Evolutionary conservation across 2,329 filamentous ascomycete species (phyloP), one percentile per base, ranked within the genome.

Genomic region (Cytospora leucostoma): DNA sequence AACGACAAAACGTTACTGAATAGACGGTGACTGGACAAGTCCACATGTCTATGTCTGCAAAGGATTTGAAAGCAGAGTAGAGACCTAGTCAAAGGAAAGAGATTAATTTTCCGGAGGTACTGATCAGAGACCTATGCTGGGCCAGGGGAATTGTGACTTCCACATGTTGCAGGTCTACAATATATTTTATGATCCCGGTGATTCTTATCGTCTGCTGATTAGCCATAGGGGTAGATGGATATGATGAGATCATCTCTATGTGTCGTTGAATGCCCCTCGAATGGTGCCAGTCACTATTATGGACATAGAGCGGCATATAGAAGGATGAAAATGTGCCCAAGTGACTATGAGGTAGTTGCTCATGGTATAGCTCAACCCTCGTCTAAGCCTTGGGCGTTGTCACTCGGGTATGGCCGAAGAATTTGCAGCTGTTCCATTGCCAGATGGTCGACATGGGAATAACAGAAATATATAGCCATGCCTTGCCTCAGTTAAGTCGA

Each of bases 311-410:
- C 19, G 12, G 8, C 38, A 8, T 11, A 13, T 7, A 11, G 2
- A 44, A 12, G n/a, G 10, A 44, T 15, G 27, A n/a, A n/a, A 49
- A 38, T 15, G 33, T 11, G 19, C 33, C 8, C 5, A 21, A 27
- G 33, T 5, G n/a, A 13, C 15, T 32, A 34, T 61, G 32, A 55
- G 5, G 21, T 8, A 38, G n/a, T 12, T 44, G 13, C 4, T 19
- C 33, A 27, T 27, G 27, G 27, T 27, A 27, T 27, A 11, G n/a
- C 40, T 37, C 51, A 61, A 61, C 38, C 51, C 59, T 61, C 32
- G 59, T 38, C 33, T 32, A n/a, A 19, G n/a, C 15, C 21, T n/a
- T 32, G 38, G 50, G 33, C 52, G 38, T 17, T 34, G 38, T 35
- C 32, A 47, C 27, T 27, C 27, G 27, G 27, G 27, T 27, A 4